A percentile compares a stretch with the other conserved stretches of the same genome.
Conservation (phyloP, 192 early-diverging fungal species). For the Dispira simplex region DNA sequence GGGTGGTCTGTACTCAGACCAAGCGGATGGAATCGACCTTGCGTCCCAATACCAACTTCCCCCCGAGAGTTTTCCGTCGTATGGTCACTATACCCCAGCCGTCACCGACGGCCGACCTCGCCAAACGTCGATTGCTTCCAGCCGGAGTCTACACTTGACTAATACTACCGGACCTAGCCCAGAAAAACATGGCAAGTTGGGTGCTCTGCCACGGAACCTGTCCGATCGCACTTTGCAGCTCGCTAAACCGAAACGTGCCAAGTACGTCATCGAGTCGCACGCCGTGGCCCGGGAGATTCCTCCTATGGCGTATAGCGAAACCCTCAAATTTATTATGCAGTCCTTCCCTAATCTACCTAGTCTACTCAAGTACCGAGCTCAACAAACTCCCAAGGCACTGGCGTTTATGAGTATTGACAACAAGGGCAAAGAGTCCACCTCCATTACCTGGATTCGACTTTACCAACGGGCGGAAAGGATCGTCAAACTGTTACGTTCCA, state of each 20-base stretch:
- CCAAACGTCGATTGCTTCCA: not conserved
- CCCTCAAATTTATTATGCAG: conserved; percentile 23
- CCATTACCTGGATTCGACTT: conserved; percentile 60
- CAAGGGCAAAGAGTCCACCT: conserved; percentile 51
- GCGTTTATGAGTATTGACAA: conserved; percentile 56
- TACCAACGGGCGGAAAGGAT: conserved; percentile 54
- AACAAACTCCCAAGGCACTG: conserved; percentile 31
- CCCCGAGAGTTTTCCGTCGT: not conserved
- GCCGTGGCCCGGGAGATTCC: conserved; percentile 17
- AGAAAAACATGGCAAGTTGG: not conserved
- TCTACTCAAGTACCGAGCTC: conserved; percentile 46
- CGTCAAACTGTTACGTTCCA: conserved; percentile 45
- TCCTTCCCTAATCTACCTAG: conserved; percentile 46
- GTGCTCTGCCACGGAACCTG: not conserved
- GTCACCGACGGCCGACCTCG: not conserved
- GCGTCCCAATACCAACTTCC: too few relatives aligned
- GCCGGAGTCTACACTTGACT: not conserved
- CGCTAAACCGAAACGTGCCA: not conserved
- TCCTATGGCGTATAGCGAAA: conserved; percentile 15
- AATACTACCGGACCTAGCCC: not conserved
- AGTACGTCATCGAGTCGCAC: not conserved
- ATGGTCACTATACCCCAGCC: not conserved
- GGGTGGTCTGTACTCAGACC: too few relatives aligned
- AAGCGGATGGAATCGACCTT: too few relatives aligned
- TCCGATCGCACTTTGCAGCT: not conserved